phyloP scores from a whole-genome alignment of 768 basidiomycete genomes.

The Leccinum variicolor region DNA sequence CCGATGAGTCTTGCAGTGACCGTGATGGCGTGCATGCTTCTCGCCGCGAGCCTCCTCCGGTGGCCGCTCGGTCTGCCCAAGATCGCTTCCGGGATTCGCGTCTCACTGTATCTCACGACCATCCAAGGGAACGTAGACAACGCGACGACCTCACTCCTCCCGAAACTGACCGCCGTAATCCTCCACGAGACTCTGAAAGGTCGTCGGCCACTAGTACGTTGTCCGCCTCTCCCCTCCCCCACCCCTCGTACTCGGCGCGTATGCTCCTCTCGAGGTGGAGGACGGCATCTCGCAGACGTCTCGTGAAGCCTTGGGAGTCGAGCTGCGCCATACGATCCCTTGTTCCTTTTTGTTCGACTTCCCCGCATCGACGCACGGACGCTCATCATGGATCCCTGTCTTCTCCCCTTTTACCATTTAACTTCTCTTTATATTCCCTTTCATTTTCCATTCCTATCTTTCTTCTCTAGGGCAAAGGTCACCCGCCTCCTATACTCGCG shows the following conservation, averaged over 20 bases:
- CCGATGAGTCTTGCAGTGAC: constrained; percentile 20
- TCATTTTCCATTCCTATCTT: constrained; percentile 30
- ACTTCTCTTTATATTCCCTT: constrained; percentile 29
- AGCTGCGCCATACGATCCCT: constrained; percentile 31
- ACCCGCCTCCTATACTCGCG: constrained; percentile 33
- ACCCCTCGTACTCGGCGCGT: constrained; percentile 35
- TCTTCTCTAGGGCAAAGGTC: constrained; percentile 42
- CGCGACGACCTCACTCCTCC: constrained; percentile 20
- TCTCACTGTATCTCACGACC: constrained; percentile 12
- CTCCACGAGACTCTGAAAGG: constrained; percentile 29
- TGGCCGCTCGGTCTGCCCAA: constrained; percentile 15
- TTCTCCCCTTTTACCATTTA: constrained; percentile 29
- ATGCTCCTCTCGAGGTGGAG: constrained; percentile 39
- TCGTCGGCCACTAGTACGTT: constrained; percentile 45
- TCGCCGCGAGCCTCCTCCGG: constrained; percentile 20
- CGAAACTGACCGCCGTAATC: constrained; percentile 21
- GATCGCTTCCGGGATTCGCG: constrained; percentile 26
- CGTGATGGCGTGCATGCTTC: constrained; percentile 16
- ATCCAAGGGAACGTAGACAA: constrained; percentile 24
- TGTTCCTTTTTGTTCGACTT: constrained; percentile 37
- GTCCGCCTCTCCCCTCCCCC: constrained; percentile 39
- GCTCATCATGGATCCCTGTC: constrained; percentile 39
- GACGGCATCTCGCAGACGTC: constrained; percentile 35
- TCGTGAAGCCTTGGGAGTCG: constrained; percentile 46
- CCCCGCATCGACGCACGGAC: constrained; percentile 39